Conservation (phyloP, 108 stramenopile species). For the Bacterosira constricta region DNA sequence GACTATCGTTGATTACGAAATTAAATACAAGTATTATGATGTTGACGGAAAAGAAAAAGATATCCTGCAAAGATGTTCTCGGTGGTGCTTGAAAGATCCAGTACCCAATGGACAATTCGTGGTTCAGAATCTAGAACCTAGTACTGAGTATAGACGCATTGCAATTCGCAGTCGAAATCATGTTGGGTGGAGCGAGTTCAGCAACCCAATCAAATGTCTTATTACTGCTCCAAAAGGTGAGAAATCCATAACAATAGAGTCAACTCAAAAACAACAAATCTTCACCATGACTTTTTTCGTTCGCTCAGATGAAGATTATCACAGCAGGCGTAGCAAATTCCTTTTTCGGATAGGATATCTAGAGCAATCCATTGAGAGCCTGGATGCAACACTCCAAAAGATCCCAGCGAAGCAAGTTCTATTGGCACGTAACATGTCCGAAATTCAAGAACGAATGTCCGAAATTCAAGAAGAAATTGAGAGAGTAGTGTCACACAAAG, state of each 20-base stretch:
- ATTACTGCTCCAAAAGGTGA: slow-evolving; percentile 23
- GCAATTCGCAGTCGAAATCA: slow-evolving; percentile 25
- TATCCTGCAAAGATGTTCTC: slow-evolving; percentile 17
- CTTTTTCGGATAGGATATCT: slow-evolving; percentile 27
- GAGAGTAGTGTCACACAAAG: slow-evolving; percentile 21
- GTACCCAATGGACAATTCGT: slow-evolving; percentile 16
- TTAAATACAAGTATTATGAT: slow-evolving; percentile 6
- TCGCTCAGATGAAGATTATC: slow-evolving; percentile 11
- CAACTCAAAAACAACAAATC: background rate
- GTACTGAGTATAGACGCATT: slow-evolving; percentile 27
- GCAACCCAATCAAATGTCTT: slow-evolving; percentile 15
- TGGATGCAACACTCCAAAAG: slow-evolving; percentile 3
- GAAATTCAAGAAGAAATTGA: slow-evolving; percentile 42
- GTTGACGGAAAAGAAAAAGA: background rate
- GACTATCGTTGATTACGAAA: slow-evolving; percentile 20
- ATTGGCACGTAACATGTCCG: slow-evolving; percentile 31
- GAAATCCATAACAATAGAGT: background rate
- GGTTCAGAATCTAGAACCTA: slow-evolving; percentile 11
- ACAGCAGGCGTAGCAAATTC: slow-evolving; percentile 24
- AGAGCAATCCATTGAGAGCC: slow-evolving; percentile 23
- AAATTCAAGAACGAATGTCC: slow-evolving; percentile 31
- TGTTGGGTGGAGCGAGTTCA: slow-evolving; percentile 37
- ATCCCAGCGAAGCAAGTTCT: slow-evolving; percentile 27
- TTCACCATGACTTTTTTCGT: background rate
- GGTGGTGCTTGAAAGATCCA: slow-evolving; percentile 28